phyloP scores from a whole-genome alignment of 1,139 yeast genomes.

The Diutina siamensis region DNA sequence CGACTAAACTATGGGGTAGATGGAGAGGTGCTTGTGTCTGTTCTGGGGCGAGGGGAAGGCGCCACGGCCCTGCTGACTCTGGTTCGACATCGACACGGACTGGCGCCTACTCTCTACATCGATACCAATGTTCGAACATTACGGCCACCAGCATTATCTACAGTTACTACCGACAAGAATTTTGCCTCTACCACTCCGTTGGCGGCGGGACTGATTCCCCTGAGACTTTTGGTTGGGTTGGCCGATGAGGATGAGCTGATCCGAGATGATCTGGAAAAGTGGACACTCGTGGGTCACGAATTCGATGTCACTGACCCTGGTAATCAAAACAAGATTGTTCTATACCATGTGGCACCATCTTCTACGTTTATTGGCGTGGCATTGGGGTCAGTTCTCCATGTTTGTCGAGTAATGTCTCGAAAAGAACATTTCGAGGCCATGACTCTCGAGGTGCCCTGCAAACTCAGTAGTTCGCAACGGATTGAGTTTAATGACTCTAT shows the following conservation, averaged over 20 bases:
- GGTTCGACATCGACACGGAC: neutral
- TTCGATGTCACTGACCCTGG: neutral
- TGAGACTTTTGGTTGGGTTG: neutral
- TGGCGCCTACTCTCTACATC: neutral
- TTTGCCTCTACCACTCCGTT: neutral
- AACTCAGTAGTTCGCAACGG: neutral
- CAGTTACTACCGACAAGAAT: neutral
- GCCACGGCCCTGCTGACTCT: neutral
- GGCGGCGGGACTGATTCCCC: neutral
- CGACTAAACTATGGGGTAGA: constrained; percentile 6
- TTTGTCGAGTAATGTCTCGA: neutral
- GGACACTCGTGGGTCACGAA: neutral
- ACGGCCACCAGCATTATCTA: no score
- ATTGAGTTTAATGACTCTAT: neutral
- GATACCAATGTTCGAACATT: no score
- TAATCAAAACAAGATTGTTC: neutral
- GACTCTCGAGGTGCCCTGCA: neutral
- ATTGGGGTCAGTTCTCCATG: neutral
- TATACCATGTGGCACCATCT: neutral
- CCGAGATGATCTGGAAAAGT: no score
- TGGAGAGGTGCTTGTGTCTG: neutral
- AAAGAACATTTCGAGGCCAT: neutral
- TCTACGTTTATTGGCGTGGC: neutral
- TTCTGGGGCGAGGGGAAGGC: neutral
- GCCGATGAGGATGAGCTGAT: neutral